phyloP scores from a whole-genome alignment of 495 filamentous ascomycete species.

The Aspergillus kassunensis region DNA sequence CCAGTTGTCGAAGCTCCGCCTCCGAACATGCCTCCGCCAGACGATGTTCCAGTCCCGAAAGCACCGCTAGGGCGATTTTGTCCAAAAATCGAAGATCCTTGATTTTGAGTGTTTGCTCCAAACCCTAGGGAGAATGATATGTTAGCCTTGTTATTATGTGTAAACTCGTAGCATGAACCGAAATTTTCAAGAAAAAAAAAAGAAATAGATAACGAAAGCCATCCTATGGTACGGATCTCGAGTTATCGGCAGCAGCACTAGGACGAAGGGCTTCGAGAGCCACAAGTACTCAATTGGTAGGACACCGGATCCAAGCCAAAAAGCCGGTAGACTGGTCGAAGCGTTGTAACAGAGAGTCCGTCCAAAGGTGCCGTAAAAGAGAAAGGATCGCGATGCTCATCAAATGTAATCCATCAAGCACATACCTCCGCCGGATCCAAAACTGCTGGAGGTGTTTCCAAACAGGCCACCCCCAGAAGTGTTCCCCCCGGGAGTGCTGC shows the following conservation, averaged over 20 bases:
- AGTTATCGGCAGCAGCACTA: background rate
- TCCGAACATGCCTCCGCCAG: conserved; percentile 50
- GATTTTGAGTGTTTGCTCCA: conserved; percentile 32
- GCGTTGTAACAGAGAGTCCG: conserved; percentile 5
- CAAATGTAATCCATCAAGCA: conserved; percentile 29
- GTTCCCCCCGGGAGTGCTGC: too few species aligned
- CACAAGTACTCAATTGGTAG: background rate
- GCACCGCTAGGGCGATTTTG: conserved; percentile 34
- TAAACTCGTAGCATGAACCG: too few species aligned
- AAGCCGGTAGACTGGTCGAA: background rate
- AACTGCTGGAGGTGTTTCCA: conserved; percentile 48
- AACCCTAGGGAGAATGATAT: conserved; percentile 29
- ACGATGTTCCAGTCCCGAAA: conserved; percentile 47
- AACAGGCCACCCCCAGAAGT: conserved; percentile 40
- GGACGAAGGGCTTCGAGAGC: background rate
- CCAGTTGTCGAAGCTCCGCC: conserved; percentile 32
- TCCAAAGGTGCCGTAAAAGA: conserved; percentile 13
- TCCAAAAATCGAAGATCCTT: conserved; percentile 37
- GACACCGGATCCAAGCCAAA: background rate
- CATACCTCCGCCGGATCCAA: conserved; percentile 56
- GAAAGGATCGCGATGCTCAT: conserved; percentile 33
- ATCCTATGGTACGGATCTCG: conserved; percentile 18
- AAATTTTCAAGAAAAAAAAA: background rate
- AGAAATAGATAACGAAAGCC: conserved; percentile 9
- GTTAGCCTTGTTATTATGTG: too few species aligned